Percentiles rank a stretch among this genome's conserved stretches.
Evolutionary conservation across 2,329 filamentous ascomycete species (phyloP).

Genomic region (Albophoma yamanashiensis): DNA sequence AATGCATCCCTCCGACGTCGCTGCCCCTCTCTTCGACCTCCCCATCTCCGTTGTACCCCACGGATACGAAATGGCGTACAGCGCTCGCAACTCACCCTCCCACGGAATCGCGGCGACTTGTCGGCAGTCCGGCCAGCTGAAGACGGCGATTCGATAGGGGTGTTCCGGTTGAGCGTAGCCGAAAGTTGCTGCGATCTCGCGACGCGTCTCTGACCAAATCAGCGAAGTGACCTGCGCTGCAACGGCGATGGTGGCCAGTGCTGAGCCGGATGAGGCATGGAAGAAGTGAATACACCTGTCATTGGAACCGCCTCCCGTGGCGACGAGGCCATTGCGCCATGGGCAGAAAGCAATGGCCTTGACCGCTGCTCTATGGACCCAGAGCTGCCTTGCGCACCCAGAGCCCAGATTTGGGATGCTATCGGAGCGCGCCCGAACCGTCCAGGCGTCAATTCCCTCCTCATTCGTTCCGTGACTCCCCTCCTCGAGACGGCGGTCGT

Average conservation of each 20-base stretch:
- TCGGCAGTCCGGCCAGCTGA: conserved; percentile 85
- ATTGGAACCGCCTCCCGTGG: conserved; percentile 86
- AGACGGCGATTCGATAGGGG: conserved; percentile 79
- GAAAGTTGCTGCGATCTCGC: conserved; percentile 88
- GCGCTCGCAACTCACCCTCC: conserved; percentile 66
- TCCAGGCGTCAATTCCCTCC: conserved; percentile 14
- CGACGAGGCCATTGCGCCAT: conserved; percentile 79
- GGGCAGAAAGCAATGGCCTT: conserved; percentile 97
- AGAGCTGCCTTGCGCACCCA: conserved; percentile 57
- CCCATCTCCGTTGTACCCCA: conserved; percentile 25
- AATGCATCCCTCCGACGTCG: conserved; percentile 48
- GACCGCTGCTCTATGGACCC: conserved; percentile 75
- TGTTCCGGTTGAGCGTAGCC: conserved; percentile 90
- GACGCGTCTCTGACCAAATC: conserved; percentile 76
- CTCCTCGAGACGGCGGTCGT: not conserved
- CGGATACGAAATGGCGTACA: conserved; percentile 84
- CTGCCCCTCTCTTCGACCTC: conserved; percentile 10
- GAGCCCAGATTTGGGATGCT: conserved; percentile 36
- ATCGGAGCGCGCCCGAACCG: conserved; percentile 17
- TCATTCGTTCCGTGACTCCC: not conserved
- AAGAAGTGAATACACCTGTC: conserved; percentile 96
- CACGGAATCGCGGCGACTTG: conserved; percentile 79
- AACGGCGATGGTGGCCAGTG: conserved; percentile 83
- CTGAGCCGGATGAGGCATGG: conserved; percentile 72
- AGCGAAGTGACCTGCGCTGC: conserved; percentile 88